A percentile compares a stretch with the other conserved stretches of the same genome.
phyloP scores from a whole-genome alignment of 306 rosid genomes.

The Quercus rubra region DNA sequence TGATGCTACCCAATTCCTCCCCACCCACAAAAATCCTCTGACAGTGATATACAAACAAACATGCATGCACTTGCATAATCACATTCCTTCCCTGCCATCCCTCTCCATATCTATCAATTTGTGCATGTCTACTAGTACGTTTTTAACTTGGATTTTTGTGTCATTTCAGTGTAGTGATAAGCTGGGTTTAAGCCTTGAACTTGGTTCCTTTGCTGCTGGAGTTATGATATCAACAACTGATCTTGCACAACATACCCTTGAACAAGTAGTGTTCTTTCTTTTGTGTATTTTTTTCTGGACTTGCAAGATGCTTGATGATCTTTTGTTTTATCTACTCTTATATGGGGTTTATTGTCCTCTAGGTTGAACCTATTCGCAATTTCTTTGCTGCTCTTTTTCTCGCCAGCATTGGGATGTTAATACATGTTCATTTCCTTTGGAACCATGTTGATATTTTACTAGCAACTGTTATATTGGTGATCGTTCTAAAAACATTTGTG shows the following conservation, averaged over 20 bases:
- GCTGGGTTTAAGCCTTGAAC: slow-evolving; percentile 91
- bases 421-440: slow-evolving; percentile 97
- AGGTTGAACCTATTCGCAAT: slow-evolving; percentile 98
- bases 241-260: slow-evolving; percentile 98
- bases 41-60: slow-evolving; percentile 2
- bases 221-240: slow-evolving; percentile 98
- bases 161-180: slow-evolving; percentile 95
- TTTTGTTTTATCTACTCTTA: slow-evolving; percentile 20
- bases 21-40: not conserved
- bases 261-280: slow-evolving; percentile 55
- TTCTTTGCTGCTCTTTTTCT: slow-evolving; percentile 93
- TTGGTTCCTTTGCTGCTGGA: slow-evolving; percentile 99
- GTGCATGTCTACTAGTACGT: slow-evolving; percentile 14
- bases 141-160: slow-evolving; percentile 26
- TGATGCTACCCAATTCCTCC: slow-evolving; percentile 15
- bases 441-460: slow-evolving; percentile 91
- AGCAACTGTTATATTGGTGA: slow-evolving; percentile 93
- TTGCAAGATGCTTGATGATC: slow-evolving; percentile 19
- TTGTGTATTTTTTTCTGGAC: slow-evolving; percentile 12
- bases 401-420: slow-evolving; percentile 98
- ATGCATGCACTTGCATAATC: not conserved
- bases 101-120: not conserved
- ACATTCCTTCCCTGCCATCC: not conserved
- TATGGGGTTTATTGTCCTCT: slow-evolving; percentile 30
- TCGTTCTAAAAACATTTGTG: slow-evolving; percentile 74